Evolutionary conservation across 495 filamentous ascomycete genomes (phyloP), one percentile per base, ranked within the genome.

Genomic region (Penicillium argentinense): DNA sequence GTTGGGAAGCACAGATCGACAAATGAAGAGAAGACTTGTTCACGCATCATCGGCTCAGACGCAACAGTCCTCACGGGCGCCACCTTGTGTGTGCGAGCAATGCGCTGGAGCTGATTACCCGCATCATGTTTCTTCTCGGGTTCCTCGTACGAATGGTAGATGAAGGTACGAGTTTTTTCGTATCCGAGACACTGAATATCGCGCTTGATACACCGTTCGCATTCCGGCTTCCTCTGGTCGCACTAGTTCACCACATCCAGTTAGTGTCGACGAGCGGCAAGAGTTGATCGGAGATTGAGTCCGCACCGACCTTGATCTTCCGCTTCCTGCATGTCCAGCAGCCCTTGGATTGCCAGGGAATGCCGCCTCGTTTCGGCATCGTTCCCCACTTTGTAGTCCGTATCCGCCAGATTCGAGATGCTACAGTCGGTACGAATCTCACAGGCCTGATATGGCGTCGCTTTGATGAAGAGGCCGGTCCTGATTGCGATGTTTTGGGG

Each of bases 331-430:
- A 47, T 13, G 18, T 32, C 25, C 26, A 22, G 18, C 44, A 47
- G 3, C 44, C 44, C 30, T 47, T 47, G 24, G 44, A 47, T 18
- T 47, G 44, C 44, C 44, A 47, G 17, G 44, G 44, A 21, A 32
- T 39, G 11, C 44, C 44, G 11, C 44, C 44, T 27, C 26, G 39
- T 3, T 45, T 38, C 11, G 11, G 14, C 32, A 33, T 23, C 9
- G 13, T 26, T 9, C 33, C 36, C 12, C 8, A 21, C 8, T n/a
- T n/a, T n/a, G n/a, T n/a, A n/a, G n/a, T n/a, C n/a, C n/a, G n/a
- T n/a, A n/a, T n/a, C n/a, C n/a, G n/a, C n/a, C n/a, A n/a, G n/a
- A n/a, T n/a, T n/a, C n/a, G n/a, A n/a, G n/a, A n/a, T n/a, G n/a
- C n/a, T n/a, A n/a, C n/a, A n/a, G n/a, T n/a, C n/a, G n/a, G n/a